Evolutionary conservation across 2,329 filamentous ascomycete genomes (phyloP).

Genomic region (Fusarium subglutinans): DNA sequence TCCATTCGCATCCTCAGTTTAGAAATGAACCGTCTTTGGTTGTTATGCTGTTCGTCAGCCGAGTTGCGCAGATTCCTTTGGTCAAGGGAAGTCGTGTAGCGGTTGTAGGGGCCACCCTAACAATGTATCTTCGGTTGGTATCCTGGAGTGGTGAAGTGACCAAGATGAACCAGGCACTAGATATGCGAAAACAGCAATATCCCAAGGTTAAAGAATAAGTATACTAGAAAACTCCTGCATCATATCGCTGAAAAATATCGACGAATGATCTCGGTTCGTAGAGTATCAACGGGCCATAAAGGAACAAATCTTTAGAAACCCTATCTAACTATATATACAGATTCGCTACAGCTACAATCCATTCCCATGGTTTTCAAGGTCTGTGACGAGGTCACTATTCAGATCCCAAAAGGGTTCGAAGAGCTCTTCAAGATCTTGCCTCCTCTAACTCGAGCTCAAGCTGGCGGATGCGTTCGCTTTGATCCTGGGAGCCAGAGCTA

Average conservation of each 20-base stretch:
- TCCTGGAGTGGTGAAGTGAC: background rate
- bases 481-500: constrained; percentile 63
- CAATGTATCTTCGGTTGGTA: background rate
- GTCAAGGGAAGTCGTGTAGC: background rate
- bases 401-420: background rate
- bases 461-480: constrained; percentile 74
- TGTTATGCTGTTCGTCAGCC: background rate
- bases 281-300: constrained; percentile 20
- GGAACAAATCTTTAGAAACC: constrained; percentile 39
- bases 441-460: constrained; percentile 74
- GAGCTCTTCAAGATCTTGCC: constrained; percentile 60
- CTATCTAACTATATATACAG: constrained; percentile 40
- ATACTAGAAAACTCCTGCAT: background rate
- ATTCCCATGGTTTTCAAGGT: constrained; percentile 20
- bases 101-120: background rate
- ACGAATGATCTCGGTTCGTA: background rate
- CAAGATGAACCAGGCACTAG: background rate
- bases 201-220: background rate
- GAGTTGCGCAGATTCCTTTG: background rate
- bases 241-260: background rate
- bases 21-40: no score
- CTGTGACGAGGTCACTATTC: background rate
- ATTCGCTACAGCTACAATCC: constrained; percentile 36
- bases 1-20: background rate
- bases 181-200: background rate